Evolutionary conservation across 352 stramenopile genomes (phyloP).

Genomic region (Phytophthora pseudosyringae): DNA sequence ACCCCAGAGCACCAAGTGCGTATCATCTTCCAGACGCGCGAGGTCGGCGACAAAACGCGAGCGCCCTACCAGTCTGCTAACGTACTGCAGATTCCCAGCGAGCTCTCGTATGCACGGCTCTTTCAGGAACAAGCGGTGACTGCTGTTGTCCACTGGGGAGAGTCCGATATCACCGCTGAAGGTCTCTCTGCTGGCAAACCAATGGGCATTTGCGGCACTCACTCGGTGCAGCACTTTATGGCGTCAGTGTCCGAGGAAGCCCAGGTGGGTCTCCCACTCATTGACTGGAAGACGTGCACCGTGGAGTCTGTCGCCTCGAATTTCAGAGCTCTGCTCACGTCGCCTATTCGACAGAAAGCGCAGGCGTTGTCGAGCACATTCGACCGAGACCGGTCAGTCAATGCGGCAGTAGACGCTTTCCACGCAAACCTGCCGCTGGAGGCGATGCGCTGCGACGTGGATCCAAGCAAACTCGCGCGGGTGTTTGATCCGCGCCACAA

Average conservation of each 20-base stretch:
- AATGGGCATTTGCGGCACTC: slow-evolving; percentile 87
- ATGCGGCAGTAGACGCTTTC: slow-evolving; percentile 70
- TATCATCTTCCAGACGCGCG: slow-evolving; percentile 60
- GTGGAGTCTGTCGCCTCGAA: slow-evolving; percentile 54
- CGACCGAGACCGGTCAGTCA: slow-evolving; percentile 66
- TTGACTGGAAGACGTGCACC: slow-evolving; percentile 67
- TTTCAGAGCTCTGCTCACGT: slow-evolving; percentile 55
- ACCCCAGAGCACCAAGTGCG: slow-evolving; percentile 24
- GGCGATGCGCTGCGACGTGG: slow-evolving; percentile 80
- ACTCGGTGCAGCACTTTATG: slow-evolving; percentile 89
- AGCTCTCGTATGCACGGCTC: slow-evolving; percentile 73
- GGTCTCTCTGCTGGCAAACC: slow-evolving; percentile 80
- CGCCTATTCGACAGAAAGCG: slow-evolving; percentile 47
- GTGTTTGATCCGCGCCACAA: slow-evolving; percentile 39
- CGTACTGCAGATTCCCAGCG: slow-evolving; percentile 37
- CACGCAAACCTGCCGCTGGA: slow-evolving; percentile 69
- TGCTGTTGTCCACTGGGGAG: slow-evolving; percentile 76
- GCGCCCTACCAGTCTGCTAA: slow-evolving; percentile 19
- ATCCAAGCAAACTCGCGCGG: slow-evolving; percentile 34
- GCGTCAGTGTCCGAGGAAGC: slow-evolving; percentile 68
- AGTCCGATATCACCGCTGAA: slow-evolving; percentile 78
- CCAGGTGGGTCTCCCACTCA: slow-evolving; percentile 68
- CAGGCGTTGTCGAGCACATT: slow-evolving; percentile 50
- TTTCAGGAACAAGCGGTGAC: slow-evolving; percentile 69
- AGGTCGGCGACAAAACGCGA: slow-evolving; percentile 23